phyloP scores from a whole-genome alignment of 768 basidiomycete genomes.

The Collybia sordida region DNA sequence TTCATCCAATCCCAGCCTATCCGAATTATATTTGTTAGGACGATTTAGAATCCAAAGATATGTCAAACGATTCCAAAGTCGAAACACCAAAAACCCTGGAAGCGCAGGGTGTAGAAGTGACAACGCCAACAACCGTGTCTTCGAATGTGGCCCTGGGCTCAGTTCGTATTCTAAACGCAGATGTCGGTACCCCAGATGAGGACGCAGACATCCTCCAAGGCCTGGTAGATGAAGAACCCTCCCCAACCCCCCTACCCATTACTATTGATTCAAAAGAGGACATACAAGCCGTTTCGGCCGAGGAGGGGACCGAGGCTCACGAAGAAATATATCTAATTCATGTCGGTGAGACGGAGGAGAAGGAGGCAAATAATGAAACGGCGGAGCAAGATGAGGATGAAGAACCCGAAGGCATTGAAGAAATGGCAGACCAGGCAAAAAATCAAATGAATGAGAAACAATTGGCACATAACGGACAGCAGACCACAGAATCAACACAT shows the following conservation, averaged over 20 bases:
- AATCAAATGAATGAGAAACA: slow-evolving; percentile 8
- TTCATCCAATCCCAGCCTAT: neutral
- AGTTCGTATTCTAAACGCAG: neutral
- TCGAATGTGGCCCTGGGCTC: too few relatives aligned
- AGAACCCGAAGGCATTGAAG: slow-evolving; percentile 13
- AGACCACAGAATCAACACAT: neutral
- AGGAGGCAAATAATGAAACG: slow-evolving; percentile 4
- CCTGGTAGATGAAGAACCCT: neutral
- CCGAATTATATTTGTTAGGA: neutral
- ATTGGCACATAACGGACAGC: neutral
- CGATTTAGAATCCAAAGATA: neutral
- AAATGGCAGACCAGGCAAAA: neutral
- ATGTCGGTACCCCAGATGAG: neutral
- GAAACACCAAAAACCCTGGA: neutral
- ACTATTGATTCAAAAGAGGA: neutral
- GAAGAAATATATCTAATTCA: too few relatives aligned
- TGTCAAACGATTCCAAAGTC: neutral
- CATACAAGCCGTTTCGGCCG: neutral
- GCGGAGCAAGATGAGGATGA: slow-evolving; percentile 20
- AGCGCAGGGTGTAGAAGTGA: too few relatives aligned
- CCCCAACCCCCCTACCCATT: neutral
- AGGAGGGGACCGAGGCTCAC: slow-evolving; percentile 2
- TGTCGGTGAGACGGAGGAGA: slow-evolving; percentile 8
- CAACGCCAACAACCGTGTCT: too few relatives aligned
- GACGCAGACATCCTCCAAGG: neutral